A percentile compares a stretch with the other conserved stretches of the same genome.
These are phyloP conservation scores for Aspergillus baeticus DNA, from an alignment of 495 filamentous ascomycete genomes.

Conservation along the genomic window DNA sequence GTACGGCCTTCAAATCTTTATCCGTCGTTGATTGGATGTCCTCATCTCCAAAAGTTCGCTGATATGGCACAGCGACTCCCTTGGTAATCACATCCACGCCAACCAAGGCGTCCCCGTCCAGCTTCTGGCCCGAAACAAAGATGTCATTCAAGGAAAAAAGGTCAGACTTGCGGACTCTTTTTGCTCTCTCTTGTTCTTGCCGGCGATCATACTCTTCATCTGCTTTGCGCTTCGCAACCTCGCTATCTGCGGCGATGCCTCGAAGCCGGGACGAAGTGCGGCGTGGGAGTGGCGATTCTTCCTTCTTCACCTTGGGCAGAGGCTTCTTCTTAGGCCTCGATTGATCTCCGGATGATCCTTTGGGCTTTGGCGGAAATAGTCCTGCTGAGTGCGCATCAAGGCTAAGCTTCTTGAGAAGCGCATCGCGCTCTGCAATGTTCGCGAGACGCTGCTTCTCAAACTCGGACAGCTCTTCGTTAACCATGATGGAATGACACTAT, in stretches of 20 bases:
- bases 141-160: constrained; percentile 75
- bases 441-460: constrained; percentile 69
- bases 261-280: constrained; percentile 66
- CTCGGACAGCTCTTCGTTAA: constrained; percentile 50
- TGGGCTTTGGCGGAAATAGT: constrained; percentile 44
- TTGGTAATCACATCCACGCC: constrained; percentile 59
- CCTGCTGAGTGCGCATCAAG: constrained; percentile 54
- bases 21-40: constrained; percentile 82
- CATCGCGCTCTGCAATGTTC: constrained; percentile 74
- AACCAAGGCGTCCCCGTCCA: constrained; percentile 41
- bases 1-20: constrained; percentile 69
- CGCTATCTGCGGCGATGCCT: constrained; percentile 67
- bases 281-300: constrained; percentile 47
- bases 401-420: constrained; percentile 58
- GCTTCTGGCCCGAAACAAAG: constrained; percentile 71
- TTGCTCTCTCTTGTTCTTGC: constrained; percentile 62
- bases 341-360: constrained; percentile 20
- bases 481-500: constrained; percentile 11
- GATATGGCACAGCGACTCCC: constrained; percentile 70
- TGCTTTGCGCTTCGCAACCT: constrained; percentile 74
- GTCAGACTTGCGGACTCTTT: constrained; percentile 69
- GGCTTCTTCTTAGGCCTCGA: constrained; percentile 49
- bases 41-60: constrained; percentile 76
- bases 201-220: constrained; percentile 67
- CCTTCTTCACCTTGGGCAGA: constrained; percentile 46